Evolutionary conservation across 2,329 filamentous ascomycete species (phyloP).

Genomic region (Pseudonectria buxi): DNA sequence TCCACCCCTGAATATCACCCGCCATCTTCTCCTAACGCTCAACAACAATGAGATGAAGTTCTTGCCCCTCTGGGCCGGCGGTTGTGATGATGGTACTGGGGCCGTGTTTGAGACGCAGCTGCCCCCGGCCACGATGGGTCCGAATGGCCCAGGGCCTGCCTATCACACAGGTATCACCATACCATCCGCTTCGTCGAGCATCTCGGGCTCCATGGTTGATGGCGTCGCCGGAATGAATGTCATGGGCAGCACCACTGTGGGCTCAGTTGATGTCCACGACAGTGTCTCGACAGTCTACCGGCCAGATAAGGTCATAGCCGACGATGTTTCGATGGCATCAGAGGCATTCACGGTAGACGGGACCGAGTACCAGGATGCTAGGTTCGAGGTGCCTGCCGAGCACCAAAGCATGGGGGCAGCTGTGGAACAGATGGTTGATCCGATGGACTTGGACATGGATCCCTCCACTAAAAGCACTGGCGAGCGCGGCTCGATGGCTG

Average conservation of each 20-base stretch:
- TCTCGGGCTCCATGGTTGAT: constrained; percentile 29
- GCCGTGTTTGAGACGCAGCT: constrained; percentile 39
- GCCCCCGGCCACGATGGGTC: constrained; percentile 37
- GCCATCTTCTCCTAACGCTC: constrained; percentile 46
- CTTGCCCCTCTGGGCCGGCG: constrained; percentile 60
- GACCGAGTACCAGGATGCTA: constrained; percentile 29
- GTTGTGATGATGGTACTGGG: constrained; percentile 43
- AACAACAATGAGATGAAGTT: constrained; percentile 52
- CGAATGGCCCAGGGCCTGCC: constrained; percentile 39
- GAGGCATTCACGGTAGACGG: constrained; percentile 29
- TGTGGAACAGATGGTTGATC: constrained; percentile 19
- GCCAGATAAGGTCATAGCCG: constrained; percentile 26
- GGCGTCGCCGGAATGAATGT: constrained; percentile 29
- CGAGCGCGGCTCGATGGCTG: constrained; percentile 3
- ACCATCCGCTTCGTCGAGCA: constrained; percentile 27
- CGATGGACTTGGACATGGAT: constrained; percentile 10
- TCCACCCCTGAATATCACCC: constrained; percentile 29
- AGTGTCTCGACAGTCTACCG: constrained; percentile 32
- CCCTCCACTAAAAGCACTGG: constrained; percentile 1
- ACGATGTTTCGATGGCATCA: constrained; percentile 26
- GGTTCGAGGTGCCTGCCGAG: constrained; percentile 26
- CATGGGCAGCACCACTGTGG: constrained; percentile 26
- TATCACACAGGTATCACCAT: constrained; percentile 40
- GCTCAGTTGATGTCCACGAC: constrained; percentile 33
- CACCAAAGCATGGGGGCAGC: constrained; percentile 20